Conservation (phyloP, 495 filamentous ascomycete genomes). For the Aeminium ludgeri region DNA sequence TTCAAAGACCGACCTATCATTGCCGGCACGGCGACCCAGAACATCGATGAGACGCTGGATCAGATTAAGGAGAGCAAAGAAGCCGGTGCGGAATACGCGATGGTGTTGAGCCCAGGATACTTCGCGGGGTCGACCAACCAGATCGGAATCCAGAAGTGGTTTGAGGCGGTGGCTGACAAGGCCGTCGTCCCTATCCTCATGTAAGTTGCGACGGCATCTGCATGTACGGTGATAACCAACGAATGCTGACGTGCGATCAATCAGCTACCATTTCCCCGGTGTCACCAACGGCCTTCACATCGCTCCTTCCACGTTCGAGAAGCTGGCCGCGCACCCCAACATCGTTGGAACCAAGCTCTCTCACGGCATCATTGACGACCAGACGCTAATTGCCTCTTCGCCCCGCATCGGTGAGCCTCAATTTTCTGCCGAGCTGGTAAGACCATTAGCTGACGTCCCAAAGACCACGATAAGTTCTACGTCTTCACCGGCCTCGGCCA, state of each 20-base stretch:
- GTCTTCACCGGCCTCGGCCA: constrained; percentile 50
- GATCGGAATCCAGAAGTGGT: constrained; percentile 18
- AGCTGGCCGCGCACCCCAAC: constrained; percentile 37
- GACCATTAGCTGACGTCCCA: too few relatives aligned
- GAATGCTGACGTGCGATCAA: not conserved
- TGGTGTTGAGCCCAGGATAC: constrained; percentile 20
- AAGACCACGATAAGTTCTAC: constrained; percentile 33
- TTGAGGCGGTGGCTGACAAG: constrained; percentile 15
- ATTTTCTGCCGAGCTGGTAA: too few relatives aligned
- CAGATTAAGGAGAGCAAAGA: constrained; percentile 37
- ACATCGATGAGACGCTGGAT: constrained; percentile 44
- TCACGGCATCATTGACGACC: constrained; percentile 44
- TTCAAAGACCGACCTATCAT: constrained; percentile 48
- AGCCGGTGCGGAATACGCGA: constrained; percentile 47
- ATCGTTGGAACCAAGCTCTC: constrained; percentile 56
- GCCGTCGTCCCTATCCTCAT: constrained; percentile 20
- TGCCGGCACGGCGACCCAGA: constrained; percentile 47
- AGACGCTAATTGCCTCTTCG: constrained; percentile 39
- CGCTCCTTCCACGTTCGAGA: constrained; percentile 35
- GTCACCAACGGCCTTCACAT: constrained; percentile 45
- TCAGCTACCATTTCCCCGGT: constrained; percentile 47
- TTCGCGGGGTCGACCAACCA: constrained; percentile 17
- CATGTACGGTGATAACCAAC: not conserved
- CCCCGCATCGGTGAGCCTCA: constrained; percentile 21
- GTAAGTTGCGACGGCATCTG: constrained; percentile 4